These are phyloP conservation scores for Nemania sp. DNA, from an alignment of 2,329 filamentous ascomycete species.

Conservation along the genomic window DNA sequence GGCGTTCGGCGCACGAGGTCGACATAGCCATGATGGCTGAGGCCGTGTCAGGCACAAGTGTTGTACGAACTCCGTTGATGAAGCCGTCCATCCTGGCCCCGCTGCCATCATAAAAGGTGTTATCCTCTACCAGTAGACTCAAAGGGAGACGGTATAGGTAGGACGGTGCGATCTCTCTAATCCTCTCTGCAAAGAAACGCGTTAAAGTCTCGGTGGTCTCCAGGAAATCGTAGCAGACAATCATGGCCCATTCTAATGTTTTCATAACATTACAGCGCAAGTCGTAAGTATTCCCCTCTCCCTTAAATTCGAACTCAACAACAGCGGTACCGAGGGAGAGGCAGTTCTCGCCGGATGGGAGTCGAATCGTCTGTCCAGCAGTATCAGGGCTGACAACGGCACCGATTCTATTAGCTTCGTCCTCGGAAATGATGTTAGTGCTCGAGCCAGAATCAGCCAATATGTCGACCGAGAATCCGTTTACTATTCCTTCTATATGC, in stretches of 20 bases:
- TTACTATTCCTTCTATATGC: conserved; percentile 5
- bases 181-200: conserved; percentile 7
- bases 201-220: conserved; percentile 18
- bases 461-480: background rate
- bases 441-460: conserved; percentile 14
- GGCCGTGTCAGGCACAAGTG: conserved; percentile 21
- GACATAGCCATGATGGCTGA: conserved; percentile 25
- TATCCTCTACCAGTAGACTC: background rate
- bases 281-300: background rate
- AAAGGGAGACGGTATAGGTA: background rate
- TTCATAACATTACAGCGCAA: conserved; percentile 16
- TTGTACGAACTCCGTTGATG: conserved; percentile 12
- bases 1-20: conserved; percentile 4
- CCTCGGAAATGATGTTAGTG: conserved; percentile 16
- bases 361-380: conserved; percentile 14
- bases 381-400: background rate
- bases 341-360: conserved; percentile 23
- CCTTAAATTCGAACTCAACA: conserved; percentile 9
- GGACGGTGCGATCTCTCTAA: conserved; percentile 5
- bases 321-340: background rate
- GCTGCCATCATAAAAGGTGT: background rate
- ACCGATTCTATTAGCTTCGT: conserved; percentile 13
- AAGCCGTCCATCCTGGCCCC: conserved; percentile 16
- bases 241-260: conserved; percentile 10
- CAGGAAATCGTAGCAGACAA: conserved; percentile 23